phyloP scores from a whole-genome alignment of 2,329 filamentous ascomycete genomes.

The Cladophialophora immunda region DNA sequence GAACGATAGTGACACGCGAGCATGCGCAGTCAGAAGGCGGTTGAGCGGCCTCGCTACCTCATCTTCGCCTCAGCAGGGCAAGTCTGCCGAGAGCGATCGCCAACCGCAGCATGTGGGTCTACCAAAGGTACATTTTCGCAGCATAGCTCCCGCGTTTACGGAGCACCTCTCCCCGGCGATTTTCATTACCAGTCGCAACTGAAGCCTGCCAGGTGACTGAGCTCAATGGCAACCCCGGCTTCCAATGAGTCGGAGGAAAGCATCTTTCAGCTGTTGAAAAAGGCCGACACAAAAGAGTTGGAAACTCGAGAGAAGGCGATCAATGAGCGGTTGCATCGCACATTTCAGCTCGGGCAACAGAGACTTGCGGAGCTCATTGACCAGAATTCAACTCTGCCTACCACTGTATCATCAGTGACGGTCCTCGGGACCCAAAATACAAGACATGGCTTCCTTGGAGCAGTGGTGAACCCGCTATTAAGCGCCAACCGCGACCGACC shows the following conservation, averaged over 20 bases:
- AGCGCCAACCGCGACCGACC: conserved; percentile 70
- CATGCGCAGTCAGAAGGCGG: conserved; percentile 3
- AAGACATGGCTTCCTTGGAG: conserved; percentile 82
- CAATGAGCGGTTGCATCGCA: conserved; percentile 65
- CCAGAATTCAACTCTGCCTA: conserved; percentile 84
- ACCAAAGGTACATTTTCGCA: conserved; percentile 1
- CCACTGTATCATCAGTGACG: conserved; percentile 85
- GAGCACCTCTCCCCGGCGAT: neutral
- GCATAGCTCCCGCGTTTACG: conserved; percentile 2
- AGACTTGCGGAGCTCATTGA: conserved; percentile 74
- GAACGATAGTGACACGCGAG: conserved; percentile 2
- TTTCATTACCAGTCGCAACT: conserved; percentile 3
- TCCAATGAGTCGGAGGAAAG: conserved; percentile 27
- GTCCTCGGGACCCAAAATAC: conserved; percentile 85
- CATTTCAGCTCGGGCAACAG: conserved; percentile 69
- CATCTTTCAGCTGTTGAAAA: conserved; percentile 38
- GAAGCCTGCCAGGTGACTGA: conserved; percentile 9
- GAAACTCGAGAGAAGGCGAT: conserved; percentile 68
- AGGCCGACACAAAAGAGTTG: conserved; percentile 63
- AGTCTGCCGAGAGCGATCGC: neutral
- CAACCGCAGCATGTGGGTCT: neutral
- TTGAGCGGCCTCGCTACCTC: neutral
- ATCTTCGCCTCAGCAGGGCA: neutral
- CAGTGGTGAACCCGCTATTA: conserved; percentile 80
- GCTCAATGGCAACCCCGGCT: conserved; percentile 31